Evolutionary conservation across 768 basidiomycete genomes (phyloP).

Genomic region (Nevesoporus exiguus): DNA sequence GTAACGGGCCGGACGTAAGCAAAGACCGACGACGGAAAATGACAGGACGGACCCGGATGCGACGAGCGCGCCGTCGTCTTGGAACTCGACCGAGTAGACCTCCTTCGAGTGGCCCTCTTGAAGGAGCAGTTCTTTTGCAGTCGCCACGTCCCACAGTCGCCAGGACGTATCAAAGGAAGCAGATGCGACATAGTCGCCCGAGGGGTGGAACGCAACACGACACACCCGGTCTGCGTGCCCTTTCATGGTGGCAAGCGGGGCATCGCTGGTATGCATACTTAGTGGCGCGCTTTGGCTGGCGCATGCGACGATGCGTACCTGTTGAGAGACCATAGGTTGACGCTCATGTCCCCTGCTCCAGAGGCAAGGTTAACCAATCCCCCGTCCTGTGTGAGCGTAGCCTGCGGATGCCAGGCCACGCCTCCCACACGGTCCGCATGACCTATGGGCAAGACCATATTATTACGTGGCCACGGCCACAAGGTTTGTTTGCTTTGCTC

Average conservation of each 20-base stretch:
- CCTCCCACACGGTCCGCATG: conserved; percentile 92
- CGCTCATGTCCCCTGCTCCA: conserved; percentile 81
- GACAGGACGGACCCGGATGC: conserved; percentile 78
- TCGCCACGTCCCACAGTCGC: conserved; percentile 92
- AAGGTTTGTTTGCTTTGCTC: conserved; percentile 11
- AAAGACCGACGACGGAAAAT: not conserved
- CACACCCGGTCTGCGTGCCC: conserved; percentile 92
- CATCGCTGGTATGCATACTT: conserved; percentile 51
- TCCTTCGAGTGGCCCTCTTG: conserved; percentile 99
- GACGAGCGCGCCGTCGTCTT: conserved; percentile 88
- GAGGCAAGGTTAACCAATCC: conserved; percentile 81
- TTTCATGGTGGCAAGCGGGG: conserved; percentile 78
- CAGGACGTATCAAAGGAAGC: conserved; percentile 98
- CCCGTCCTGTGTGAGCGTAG: conserved; percentile 67
- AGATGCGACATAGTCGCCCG: conserved; percentile 88
- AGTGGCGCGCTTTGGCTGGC: conserved; percentile 3
- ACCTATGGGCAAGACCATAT: conserved; percentile 41
- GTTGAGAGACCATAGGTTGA: conserved; percentile 87
- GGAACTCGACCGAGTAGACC: conserved; percentile 94
- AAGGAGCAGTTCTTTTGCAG: conserved; percentile 73
- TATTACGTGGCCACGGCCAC: conserved; percentile 1
- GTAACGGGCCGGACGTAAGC: not conserved
- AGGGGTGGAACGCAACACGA: conserved; percentile 94
- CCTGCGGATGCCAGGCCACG: conserved; percentile 95
- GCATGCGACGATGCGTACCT: conserved; percentile 45